Percentiles rank a stretch among this genome's conserved stretches.
Conservation (phyloP, 2,329 filamentous ascomycete species). For the Thelonectria discophora region DNA sequence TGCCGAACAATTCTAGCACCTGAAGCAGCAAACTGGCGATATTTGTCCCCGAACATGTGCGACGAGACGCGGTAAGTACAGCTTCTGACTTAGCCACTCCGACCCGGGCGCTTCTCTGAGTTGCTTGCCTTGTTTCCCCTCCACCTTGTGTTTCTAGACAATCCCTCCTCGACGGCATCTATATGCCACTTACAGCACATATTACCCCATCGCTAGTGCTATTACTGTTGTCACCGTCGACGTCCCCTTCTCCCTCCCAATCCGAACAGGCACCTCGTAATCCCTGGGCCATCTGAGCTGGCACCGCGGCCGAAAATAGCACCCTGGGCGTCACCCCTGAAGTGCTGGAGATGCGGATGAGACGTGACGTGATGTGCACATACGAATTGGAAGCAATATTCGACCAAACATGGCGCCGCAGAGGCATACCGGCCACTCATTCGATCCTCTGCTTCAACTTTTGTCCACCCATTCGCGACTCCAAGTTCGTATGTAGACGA, state of each 20-base stretch:
- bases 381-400: neutral
- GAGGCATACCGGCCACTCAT: neutral
- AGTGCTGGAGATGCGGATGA: slow-evolving; percentile 18
- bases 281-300: slow-evolving; percentile 29
- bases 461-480: neutral
- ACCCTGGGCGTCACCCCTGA: slow-evolving; percentile 29
- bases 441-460: neutral
- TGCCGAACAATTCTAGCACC: neutral
- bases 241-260: slow-evolving; percentile 8
- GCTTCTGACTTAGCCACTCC: neutral
- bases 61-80: neutral
- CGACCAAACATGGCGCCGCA: neutral
- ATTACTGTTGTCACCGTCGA: neutral
- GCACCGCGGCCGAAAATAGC: slow-evolving; percentile 39
- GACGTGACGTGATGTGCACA: slow-evolving; percentile 26
- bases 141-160: neutral
- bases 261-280: neutral
- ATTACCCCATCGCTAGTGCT: neutral
- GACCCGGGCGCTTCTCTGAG: neutral
- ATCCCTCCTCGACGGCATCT: neutral
- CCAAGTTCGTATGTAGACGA: neutral
- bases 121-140: neutral
- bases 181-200: neutral
- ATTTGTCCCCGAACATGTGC: neutral
- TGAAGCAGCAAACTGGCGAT: neutral